These are phyloP conservation scores for Thamnidium elegans DNA, from an alignment of 192 early-diverging fungal genomes.

Conservation along the genomic window DNA sequence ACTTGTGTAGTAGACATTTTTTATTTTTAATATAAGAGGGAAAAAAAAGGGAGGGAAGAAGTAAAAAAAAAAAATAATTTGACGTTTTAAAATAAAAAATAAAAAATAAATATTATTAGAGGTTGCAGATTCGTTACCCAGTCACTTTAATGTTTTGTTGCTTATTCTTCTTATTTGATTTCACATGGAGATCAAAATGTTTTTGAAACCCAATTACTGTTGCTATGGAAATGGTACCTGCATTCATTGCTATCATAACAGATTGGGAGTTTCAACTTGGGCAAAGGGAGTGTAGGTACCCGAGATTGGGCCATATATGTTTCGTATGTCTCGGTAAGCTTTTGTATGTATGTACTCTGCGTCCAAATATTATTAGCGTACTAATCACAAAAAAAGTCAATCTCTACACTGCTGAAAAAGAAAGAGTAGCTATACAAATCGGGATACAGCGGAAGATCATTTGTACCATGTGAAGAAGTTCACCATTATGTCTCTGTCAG, in stretches of 20 bases:
- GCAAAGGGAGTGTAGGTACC: no score
- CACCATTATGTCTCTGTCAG: neutral
- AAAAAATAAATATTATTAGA: neutral
- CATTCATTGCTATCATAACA: no score
- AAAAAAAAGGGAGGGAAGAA: conserved; percentile 1
- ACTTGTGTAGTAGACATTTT: conserved; percentile 32
- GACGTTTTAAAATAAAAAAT: conserved; percentile 1
- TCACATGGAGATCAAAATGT: conserved; percentile 13
- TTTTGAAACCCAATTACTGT: neutral
- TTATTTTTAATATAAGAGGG: conserved; percentile 15
- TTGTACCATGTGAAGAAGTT: conserved; percentile 7
- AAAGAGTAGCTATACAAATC: no score
- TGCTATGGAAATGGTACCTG: no score
- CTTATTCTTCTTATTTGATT: conserved; percentile 12
- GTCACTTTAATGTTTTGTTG: neutral
- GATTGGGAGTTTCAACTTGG: no score
- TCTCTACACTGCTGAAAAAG: no score
- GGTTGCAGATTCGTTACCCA: no score
- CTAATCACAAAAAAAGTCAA: no score
- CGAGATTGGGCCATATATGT: no score
- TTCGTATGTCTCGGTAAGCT: no score
- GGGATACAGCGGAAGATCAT: conserved; percentile 10
- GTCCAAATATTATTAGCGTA: no score
- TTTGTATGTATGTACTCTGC: no score
- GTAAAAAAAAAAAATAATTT: neutral